Base-by-base conservation (phyloP, 345 rosid genomes). In the Acer yangbiense region DNA sequence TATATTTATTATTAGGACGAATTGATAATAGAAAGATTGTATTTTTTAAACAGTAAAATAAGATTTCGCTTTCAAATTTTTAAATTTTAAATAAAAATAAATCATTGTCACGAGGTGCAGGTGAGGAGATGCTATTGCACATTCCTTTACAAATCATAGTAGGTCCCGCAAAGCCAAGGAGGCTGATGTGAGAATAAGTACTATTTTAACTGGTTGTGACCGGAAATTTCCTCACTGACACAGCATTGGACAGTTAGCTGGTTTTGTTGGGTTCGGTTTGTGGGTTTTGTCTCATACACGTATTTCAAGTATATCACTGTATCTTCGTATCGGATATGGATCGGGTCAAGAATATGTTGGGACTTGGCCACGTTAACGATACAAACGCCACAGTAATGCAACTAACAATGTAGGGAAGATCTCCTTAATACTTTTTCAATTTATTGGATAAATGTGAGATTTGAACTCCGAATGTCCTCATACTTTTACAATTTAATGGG, bases 211-310 rank as follows among this genome's bases (percentile, higher is more conserved):
- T 5, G 29, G 11, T 48, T 27, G 69, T 50, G 50, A 50, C 46
- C 14, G 12, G 70, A 74, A 74, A 6, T 48, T 74, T 74, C 77
- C 23, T 25, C 43, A 25, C 43, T 1, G 11, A 17, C 67, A 1
- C 69, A 44, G 9, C 9, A 14, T 1, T 61, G 77, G 77, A 12
- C 77, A 71, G 77, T 65, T 25, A 3, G 76, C 43, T 60, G 77
- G 69, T 55, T n/a, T 4, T 35, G 35, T 44, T 60, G 25, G 43
- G 18, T 58, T 25, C 16, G 69, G 20, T 25, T 63, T 18, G 41
- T 63, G 67, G 43, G 41, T 6, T 4, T 21, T 21, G 27, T 39
- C 43, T 23, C 67, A n/a, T 18, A 1, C 44, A 29, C 66, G 20
- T 32, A 29, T 23, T 18, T 21, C 9, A 43, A 29, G 32, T 29